phyloP scores from a whole-genome alignment of 2,329 filamentous ascomycete genomes.

The Clarireedia hainanense region DNA sequence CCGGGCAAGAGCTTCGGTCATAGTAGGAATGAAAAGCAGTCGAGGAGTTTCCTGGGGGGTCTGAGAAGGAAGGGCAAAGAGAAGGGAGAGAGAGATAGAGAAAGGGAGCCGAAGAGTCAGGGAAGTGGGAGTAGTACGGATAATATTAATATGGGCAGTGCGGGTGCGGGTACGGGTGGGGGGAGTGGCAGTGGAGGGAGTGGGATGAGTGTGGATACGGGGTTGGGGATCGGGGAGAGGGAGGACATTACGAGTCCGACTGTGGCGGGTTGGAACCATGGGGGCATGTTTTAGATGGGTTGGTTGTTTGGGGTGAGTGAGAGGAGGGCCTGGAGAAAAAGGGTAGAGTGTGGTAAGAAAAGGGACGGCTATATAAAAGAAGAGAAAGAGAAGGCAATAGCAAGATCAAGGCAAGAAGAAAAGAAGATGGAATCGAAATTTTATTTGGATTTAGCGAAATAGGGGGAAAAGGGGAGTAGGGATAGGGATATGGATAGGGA shows the following conservation, averaged over 20 bases:
- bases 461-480: too few species aligned
- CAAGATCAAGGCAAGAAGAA: too few species aligned
- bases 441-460: too few species aligned
- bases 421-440: too few species aligned
- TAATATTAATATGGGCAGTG: too few species aligned
- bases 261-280: not conserved
- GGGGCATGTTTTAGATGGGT: constrained; percentile 1
- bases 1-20: constrained; percentile 20
- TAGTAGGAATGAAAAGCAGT: constrained; percentile 23
- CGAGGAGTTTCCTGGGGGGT: constrained; percentile 26
- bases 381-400: too few species aligned
- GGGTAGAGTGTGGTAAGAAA: too few species aligned
- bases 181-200: not conserved
- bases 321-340: too few species aligned
- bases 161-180: not conserved
- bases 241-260: not conserved
- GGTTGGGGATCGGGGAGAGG: not conserved
- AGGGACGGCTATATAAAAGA: too few species aligned
- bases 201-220: constrained; percentile 1
- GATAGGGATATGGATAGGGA: too few species aligned
- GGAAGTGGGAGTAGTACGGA: constrained; percentile 6
- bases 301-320: too few species aligned
- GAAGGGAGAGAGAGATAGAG: constrained; percentile 1
- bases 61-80: constrained; percentile 16
- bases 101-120: constrained; percentile 4